Percentiles rank a stretch among this genome's conserved stretches.
Conservation (phyloP, 129 eudicot genomes). For the Escallonia herrerae region DNA sequence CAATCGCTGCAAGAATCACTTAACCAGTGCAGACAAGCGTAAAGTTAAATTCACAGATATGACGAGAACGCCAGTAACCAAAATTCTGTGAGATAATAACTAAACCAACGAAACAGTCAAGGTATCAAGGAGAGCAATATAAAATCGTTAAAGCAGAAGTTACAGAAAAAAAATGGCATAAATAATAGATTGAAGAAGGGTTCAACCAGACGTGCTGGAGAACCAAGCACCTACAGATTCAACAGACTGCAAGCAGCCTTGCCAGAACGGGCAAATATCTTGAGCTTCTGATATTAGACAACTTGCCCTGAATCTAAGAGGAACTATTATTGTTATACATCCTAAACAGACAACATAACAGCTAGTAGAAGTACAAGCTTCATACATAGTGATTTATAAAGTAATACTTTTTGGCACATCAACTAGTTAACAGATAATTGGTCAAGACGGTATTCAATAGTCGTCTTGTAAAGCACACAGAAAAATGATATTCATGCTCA, state of each 20-base stretch:
- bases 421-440: neutral
- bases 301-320: slow-evolving; percentile 1
- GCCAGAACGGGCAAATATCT: slow-evolving; percentile 1
- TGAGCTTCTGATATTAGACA: neutral
- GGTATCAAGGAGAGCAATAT: neutral
- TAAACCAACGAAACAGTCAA: neutral
- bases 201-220: neutral
- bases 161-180: neutral
- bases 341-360: slow-evolving; percentile 9
- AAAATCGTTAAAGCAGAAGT: neutral
- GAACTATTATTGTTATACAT: neutral
- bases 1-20: no score
- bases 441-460: neutral
- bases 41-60: neutral
- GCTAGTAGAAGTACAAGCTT: no score
- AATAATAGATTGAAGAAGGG: neutral
- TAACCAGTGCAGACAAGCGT: neutral
- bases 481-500: neutral
- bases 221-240: neutral
- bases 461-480: neutral
- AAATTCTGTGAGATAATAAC: no score
- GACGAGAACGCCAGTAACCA: neutral
- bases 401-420: slow-evolving; percentile 1
- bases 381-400: slow-evolving; percentile 3
- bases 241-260: slow-evolving; percentile 8